phyloP scores from a whole-genome alignment of 2,329 filamentous ascomycete species.

The Byssothecium circinans region DNA sequence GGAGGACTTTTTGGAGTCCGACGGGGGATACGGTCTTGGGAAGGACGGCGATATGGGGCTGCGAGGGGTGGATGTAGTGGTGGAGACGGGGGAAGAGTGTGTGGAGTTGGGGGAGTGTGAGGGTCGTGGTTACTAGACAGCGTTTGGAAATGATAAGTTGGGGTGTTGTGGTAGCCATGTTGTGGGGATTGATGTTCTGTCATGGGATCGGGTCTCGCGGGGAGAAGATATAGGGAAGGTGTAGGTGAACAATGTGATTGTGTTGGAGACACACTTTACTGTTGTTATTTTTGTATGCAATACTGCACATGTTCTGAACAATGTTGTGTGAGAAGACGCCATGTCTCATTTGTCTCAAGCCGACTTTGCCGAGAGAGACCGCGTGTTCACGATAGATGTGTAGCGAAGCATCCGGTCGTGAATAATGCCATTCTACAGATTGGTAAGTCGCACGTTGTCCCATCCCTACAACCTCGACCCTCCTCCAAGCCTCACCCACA shows the following conservation, averaged over 20 bases:
- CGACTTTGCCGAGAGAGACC: too few relatives aligned
- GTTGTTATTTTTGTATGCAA: background rate
- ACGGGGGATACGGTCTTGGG: conserved; percentile 11
- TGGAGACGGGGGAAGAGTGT: conserved; percentile 11
- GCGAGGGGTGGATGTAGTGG: conserved; percentile 10
- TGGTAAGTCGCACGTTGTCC: too few relatives aligned
- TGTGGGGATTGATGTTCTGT: background rate
- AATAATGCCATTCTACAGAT: background rate
- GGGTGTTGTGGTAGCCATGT: background rate
- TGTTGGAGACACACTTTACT: background rate
- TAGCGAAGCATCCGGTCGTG: too few relatives aligned
- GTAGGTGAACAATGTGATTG: background rate
- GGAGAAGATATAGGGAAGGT: too few relatives aligned
- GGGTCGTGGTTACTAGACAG: conserved; percentile 8
- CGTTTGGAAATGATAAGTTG: conserved; percentile 2
- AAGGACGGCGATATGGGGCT: conserved; percentile 10
- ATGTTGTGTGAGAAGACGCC: too few relatives aligned
- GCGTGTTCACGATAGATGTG: too few relatives aligned
- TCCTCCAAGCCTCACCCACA: conserved; percentile 24
- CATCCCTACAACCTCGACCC: conserved; percentile 18
- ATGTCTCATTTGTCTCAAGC: too few relatives aligned
- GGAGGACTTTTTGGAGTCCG: conserved; percentile 10
- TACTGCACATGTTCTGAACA: background rate
- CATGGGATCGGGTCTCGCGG: too few relatives aligned
- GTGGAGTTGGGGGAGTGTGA: conserved; percentile 6